Conservation (phyloP, 2,329 filamentous ascomycete genomes). For the Fusarium clavum region DNA sequence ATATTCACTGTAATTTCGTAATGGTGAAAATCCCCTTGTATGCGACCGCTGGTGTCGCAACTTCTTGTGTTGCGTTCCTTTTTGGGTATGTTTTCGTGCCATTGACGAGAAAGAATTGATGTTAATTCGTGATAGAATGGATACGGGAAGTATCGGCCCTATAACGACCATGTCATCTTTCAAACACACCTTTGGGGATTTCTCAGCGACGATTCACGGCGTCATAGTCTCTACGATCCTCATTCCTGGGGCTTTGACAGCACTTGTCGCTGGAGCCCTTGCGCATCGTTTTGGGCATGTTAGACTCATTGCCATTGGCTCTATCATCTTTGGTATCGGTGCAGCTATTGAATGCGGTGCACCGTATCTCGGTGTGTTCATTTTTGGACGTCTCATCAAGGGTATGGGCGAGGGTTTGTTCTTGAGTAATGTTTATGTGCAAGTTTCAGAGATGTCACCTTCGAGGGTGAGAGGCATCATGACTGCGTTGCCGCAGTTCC, state of each 20-base stretch:
- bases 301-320: conserved; percentile 63
- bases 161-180: conserved; percentile 69
- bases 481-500: conserved; percentile 65
- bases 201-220: conserved; percentile 67
- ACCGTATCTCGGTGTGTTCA: conserved; percentile 60
- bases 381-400: conserved; percentile 65
- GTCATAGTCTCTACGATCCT: conserved; percentile 70
- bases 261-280: conserved; percentile 67
- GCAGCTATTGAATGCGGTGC: conserved; percentile 56
- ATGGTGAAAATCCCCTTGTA: conserved; percentile 44
- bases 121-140: conserved; percentile 35
- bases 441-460: conserved; percentile 71
- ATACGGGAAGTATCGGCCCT: conserved; percentile 67
- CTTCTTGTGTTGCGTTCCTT: conserved; percentile 50
- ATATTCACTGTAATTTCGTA: background rate
- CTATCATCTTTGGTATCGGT: conserved; percentile 64
- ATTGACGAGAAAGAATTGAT: background rate
- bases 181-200: conserved; percentile 60
- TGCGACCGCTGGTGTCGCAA: conserved; percentile 46
- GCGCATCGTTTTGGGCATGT: conserved; percentile 65
- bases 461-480: conserved; percentile 62
- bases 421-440: conserved; percentile 62
- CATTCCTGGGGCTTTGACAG: conserved; percentile 68
- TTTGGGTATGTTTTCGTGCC: conserved; percentile 42
- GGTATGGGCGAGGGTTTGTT: conserved; percentile 70